Conservation (phyloP, 768 basidiomycete genomes). For the Sarcomyxa edulis region DNA sequence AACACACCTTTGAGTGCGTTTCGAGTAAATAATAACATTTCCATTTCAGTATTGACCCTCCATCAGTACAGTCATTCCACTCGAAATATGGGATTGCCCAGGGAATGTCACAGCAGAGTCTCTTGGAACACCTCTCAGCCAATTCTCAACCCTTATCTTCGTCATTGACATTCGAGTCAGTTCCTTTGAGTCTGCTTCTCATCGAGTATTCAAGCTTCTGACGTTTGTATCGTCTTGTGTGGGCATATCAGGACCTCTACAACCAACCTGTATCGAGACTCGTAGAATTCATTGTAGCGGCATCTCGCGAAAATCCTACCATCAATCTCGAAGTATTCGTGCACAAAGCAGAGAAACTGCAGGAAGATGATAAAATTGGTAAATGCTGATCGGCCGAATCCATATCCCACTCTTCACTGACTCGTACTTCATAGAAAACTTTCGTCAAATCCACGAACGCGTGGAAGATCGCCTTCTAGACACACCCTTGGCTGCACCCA, state of each 20-base stretch:
- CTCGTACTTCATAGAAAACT: slow-evolving; percentile 68
- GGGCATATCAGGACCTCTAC: slow-evolving; percentile 63
- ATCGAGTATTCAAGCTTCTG: no score
- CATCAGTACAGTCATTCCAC: slow-evolving; percentile 79
- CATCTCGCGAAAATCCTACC: slow-evolving; percentile 68
- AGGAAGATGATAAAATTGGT: slow-evolving; percentile 91
- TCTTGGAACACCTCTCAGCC: slow-evolving; percentile 68
- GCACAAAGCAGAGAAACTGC: slow-evolving; percentile 89
- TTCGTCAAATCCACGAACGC: slow-evolving; percentile 85
- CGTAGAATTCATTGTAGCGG: slow-evolving; percentile 74
- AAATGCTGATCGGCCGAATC: slow-evolving; percentile 14
- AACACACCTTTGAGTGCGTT: slow-evolving; percentile 76
- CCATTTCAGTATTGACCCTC: not conserved
- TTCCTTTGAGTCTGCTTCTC: slow-evolving; percentile 10
- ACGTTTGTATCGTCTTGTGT: no score
- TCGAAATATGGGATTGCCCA: slow-evolving; percentile 96
- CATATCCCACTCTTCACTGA: slow-evolving; percentile 1
- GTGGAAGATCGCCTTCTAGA: slow-evolving; percentile 80
- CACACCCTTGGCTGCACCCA: slow-evolving; percentile 64
- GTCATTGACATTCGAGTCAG: slow-evolving; percentile 92
- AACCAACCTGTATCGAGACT: slow-evolving; percentile 80
- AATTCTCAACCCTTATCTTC: slow-evolving; percentile 84
- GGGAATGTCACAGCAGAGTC: slow-evolving; percentile 77
- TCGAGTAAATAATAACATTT: no score
- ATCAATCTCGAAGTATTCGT: slow-evolving; percentile 89